Conservation (phyloP, 495 filamentous ascomycete species). For the Talaromyces borbonicus region DNA sequence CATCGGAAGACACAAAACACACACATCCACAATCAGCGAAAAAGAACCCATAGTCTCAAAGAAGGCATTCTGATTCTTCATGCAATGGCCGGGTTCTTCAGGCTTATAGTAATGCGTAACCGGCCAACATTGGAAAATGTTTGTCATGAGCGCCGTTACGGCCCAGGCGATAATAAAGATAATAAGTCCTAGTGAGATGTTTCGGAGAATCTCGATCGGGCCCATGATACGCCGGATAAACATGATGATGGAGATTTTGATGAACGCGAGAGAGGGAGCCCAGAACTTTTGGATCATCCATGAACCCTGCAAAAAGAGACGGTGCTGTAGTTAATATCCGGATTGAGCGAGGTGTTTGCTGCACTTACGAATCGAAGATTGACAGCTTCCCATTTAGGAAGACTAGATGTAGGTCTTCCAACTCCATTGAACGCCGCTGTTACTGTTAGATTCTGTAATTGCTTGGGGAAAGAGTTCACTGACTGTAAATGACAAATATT, state of each 20-base stretch:
- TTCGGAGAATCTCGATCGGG: slow-evolving; percentile 8
- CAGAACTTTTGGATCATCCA: slow-evolving; percentile 22
- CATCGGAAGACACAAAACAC: slow-evolving; percentile 24
- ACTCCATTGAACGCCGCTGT: slow-evolving; percentile 13
- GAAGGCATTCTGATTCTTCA: slow-evolving; percentile 13
- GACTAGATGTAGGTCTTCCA: not conserved
- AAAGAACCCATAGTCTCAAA: slow-evolving; percentile 15
- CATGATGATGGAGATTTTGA: slow-evolving; percentile 29
- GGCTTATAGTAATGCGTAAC: slow-evolving; percentile 23
- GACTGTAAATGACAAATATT: slow-evolving; percentile 13
- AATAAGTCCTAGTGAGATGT: slow-evolving; percentile 10
- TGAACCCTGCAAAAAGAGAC: slow-evolving; percentile 8
- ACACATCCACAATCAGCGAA: slow-evolving; percentile 25
- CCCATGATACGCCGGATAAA: slow-evolving; percentile 21
- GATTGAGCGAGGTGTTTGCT: not conserved
- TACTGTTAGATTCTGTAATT: not conserved
- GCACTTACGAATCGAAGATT: slow-evolving; percentile 10
- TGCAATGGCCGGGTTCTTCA: slow-evolving; percentile 18
- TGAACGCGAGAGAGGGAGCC: slow-evolving; percentile 17
- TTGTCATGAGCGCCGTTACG: slow-evolving; percentile 15
- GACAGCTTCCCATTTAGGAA: slow-evolving; percentile 9
- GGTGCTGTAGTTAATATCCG: not conserved
- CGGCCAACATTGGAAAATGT: slow-evolving; percentile 25
- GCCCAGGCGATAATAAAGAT: slow-evolving; percentile 18
- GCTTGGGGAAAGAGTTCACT: not conserved